Evolutionary conservation across 2,329 filamentous ascomycete genomes (phyloP).

Genomic region (Xylaria hypoxylon): DNA sequence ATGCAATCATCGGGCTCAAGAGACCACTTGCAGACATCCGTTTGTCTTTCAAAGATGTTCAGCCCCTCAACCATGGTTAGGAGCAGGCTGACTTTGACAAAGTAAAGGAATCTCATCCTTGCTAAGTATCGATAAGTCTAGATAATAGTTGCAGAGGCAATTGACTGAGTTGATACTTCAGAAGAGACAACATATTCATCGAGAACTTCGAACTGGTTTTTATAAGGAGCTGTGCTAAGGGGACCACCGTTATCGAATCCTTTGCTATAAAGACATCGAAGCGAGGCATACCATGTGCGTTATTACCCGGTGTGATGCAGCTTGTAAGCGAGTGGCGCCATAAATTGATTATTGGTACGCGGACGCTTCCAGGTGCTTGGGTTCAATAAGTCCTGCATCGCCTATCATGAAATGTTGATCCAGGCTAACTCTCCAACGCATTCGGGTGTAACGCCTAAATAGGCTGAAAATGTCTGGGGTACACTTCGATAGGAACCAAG

Average conservation of each 20-base stretch:
- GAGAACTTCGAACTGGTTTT: background rate
- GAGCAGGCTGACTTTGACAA: conserved; percentile 14
- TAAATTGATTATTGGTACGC: background rate
- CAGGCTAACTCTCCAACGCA: background rate
- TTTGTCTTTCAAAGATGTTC: conserved; percentile 35
- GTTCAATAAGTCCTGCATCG: conserved; percentile 17
- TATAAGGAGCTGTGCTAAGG: background rate
- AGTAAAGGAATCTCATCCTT: conserved; percentile 20
- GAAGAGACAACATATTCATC: background rate
- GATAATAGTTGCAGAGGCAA: background rate
- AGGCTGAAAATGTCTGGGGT: conserved; percentile 25
- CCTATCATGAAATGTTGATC: conserved; percentile 7
- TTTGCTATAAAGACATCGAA: background rate
- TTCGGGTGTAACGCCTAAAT: conserved; percentile 15
- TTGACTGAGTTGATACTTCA: background rate
- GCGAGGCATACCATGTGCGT: conserved; percentile 8
- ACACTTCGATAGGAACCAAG: conserved; percentile 1
- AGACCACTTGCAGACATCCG: conserved; percentile 33
- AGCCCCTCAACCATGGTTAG: conserved; percentile 10
- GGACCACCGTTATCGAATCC: background rate
- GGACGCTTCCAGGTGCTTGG: conserved; percentile 23
- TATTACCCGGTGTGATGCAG: conserved; percentile 31
- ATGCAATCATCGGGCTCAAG: conserved; percentile 36
- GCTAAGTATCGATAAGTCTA: background rate
- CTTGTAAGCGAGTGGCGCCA: conserved; percentile 8